These are phyloP conservation scores for Ustilago cynodontis DNA, from an alignment of 1,284 basidiomycete species.

Conservation along the genomic window DNA sequence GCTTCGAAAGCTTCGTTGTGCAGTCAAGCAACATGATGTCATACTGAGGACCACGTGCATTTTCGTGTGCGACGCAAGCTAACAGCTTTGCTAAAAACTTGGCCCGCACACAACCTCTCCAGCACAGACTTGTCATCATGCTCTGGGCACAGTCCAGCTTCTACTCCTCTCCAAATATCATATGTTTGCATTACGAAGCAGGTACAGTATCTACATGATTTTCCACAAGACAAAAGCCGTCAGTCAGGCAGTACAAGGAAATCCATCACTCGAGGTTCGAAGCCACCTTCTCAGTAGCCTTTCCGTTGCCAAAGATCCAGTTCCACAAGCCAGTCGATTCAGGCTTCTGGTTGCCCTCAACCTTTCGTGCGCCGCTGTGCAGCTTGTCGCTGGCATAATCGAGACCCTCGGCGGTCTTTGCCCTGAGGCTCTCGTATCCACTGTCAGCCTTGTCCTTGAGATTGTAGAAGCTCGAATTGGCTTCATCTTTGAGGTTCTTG, in stretches of 20 bases:
- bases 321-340: constrained; percentile 50
- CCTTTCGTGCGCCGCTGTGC: constrained; percentile 40
- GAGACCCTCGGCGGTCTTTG: constrained; percentile 42
- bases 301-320: constrained; percentile 48
- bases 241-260: not conserved
- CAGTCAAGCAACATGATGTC: constrained; percentile 14
- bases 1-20: not conserved
- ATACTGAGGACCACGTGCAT: constrained; percentile 14
- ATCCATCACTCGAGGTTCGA: constrained; percentile 41
- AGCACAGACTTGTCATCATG: too few species aligned
- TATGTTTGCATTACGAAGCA: not conserved
- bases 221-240: not conserved
- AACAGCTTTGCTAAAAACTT: not conserved
- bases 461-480: constrained; percentile 34
- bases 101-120: not conserved
- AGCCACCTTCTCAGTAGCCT: constrained; percentile 47
- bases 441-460: constrained; percentile 44
- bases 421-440: constrained; percentile 32
- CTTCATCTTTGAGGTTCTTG: constrained; percentile 46
- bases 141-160: not conserved
- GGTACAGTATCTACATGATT: constrained; percentile 4
- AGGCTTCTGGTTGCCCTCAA: constrained; percentile 38
- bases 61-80: not conserved
- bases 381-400: constrained; percentile 51
- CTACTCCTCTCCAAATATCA: not conserved